Base-by-base conservation (phyloP, 1,139 yeast species). In the Lodderomyces orthopsilosis region DNA sequence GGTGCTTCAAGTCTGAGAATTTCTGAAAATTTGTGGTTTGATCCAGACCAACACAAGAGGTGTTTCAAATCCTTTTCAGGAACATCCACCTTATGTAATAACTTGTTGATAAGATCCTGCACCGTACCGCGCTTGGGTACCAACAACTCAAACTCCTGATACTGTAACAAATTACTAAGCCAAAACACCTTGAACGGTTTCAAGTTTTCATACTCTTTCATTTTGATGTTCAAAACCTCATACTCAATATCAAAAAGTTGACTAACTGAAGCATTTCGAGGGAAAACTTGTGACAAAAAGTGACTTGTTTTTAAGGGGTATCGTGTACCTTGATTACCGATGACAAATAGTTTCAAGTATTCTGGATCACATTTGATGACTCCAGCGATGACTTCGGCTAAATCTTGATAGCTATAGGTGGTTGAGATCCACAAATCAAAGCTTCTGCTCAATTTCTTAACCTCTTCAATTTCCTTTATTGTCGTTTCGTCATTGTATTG, bases 191-290 rank as follows among this genome's bases (percentile, higher is more conserved):
- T 79, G 33, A 91, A 65, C 7, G 79, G 64, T 48, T 80, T 79
- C 80, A 89, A 78, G 51, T 77, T 81, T 61, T 94, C 98, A 54
- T 85, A 77, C 49, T 90, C 95, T 32, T 70, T 75, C 47, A 93
- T 67, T 6, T 91, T 81, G 40, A 90, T 82, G 36, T 81, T 84
- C 54, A 94, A 73, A 1, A 85, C 65, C 56, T 91, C 96, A 59
- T 86, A 93, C 52, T 82, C 87, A 53, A 84, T 75, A 9, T 75
- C 69, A 60, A 65, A 65, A 41, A 60, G 65, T 46, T 66, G 76
- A 48, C 70, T 74, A 46, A 68, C 78, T 40, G 74, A 74, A 50
- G 68, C 68, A 18, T 70, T 67, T 51, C 74, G 77, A 2, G 79
- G 73, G 50, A 83, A 70, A 51, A 77, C 55, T 44, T 70, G 74